Evolutionary conservation across 495 filamentous ascomycete genomes (phyloP), one percentile per base, ranked within the genome.

Genomic region (Parathielavia appendiculata): DNA sequence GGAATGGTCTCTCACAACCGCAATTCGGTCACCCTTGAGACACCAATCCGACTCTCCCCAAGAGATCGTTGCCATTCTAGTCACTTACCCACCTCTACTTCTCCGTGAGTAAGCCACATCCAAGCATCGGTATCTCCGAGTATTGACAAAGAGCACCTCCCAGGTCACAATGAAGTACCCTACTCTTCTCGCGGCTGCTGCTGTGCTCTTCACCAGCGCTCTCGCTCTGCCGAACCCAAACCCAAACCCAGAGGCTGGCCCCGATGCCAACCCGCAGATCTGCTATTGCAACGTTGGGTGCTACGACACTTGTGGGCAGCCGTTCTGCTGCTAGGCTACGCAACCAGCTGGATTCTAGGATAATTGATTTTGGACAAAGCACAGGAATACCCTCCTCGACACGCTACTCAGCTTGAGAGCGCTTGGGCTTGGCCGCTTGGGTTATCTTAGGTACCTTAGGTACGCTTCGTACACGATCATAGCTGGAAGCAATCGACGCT

Each of bases 281-380:
- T 46, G 44, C 44, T 46, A 46, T 12, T 46, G 44, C 44, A 46
- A 46, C 44, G 9, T 26, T 4, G 44, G 44, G 2, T 46, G 44
- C 22, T 46, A 46, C 44, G 44, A 46, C 44, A 46, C 20, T 13
- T 46, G 44, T 23, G 44, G 44, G 26, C 44, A 46, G 44, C 22
- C 16, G 44, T 26, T 26, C 44, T 46, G 44, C 44, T 46, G 44
- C 44, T 46, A 10, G 26, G 44, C 68, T 90, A 30, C n/a, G n/a
- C n/a, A n/a, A n/a, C n/a, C n/a, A n/a, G n/a, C n/a, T n/a, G n/a
- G n/a, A n/a, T n/a, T n/a, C n/a, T n/a, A n/a, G n/a, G n/a, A n/a
- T n/a, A n/a, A n/a, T n/a, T n/a, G n/a, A n/a, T n/a, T n/a, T n/a
- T n/a, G n/a, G n/a, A n/a, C n/a, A n/a, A n/a, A n/a, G n/a, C n/a